Evolutionary conservation across 2,329 filamentous ascomycete species (phyloP), one percentile per base, ranked within the genome.

Genomic region (Mycogone perniciosa): DNA sequence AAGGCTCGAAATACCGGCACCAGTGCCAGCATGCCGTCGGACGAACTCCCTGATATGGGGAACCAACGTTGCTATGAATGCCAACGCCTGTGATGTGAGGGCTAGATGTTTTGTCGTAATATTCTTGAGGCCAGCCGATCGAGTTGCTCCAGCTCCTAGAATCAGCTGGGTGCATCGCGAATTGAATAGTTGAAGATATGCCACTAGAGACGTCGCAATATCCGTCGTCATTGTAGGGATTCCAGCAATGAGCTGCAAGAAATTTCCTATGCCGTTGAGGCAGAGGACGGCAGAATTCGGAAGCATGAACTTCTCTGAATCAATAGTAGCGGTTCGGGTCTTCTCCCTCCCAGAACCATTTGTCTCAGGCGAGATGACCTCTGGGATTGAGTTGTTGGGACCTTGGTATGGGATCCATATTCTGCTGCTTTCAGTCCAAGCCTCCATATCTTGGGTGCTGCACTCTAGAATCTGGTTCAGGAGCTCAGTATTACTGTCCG

Each of bases 71-170:
- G 91, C 87, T 42, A 95, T 83, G 65, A 99, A 96, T 41, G 86
- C 86, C 20, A 97, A 71, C 0, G 91, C 88, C 67, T 96, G 92
- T 0, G 88, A 91, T 2, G 93, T 91, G 13, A 97, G 81, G 0
- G 93, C 91, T 2, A 99, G 79, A 69, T 99, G 92, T 61, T 93
- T 93, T 0, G 93, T 96, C 0, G 89, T 96, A 65, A 99, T 99
- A 62, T 96, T 96, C 66, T 90, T 96, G 20, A 99, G 75, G 0
- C 92, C 92, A 1, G 91, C 93, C 27, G 87, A 90, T 34, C 83
- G 79, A 5, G 89, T 96, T 4, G 93, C 93, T 4, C 93, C 93
- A 1, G 93, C 93, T 1, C 93, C 93, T 6, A 99, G 82, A 57
- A 99, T 96, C 52, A 99, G 80, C 65, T 99, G 93, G n/a, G 88